Percentiles rank a stretch among this genome's conserved stretches.
These are phyloP conservation scores for Toxoplasma gondii DNA, from an alignment of 169 alveolate species.

Conservation along the genomic window DNA sequence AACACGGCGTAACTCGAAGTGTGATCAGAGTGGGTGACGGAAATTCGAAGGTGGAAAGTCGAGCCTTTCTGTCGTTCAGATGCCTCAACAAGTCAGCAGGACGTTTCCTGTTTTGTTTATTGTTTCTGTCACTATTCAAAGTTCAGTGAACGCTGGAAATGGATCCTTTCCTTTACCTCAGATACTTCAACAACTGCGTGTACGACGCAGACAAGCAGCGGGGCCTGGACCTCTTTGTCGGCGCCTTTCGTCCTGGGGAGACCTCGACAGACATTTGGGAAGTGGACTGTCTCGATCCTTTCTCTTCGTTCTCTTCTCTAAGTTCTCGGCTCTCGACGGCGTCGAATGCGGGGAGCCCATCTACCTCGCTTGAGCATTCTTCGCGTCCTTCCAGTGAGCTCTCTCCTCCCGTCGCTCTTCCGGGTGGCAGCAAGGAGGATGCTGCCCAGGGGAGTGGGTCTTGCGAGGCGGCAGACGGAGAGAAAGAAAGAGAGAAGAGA, in stretches of 20 bases:
- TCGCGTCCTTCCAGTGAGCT: background rate
- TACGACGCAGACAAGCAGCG: constrained; percentile 29
- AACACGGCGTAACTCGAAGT: too few relatives aligned
- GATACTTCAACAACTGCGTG: background rate
- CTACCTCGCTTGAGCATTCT: background rate
- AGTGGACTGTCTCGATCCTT: background rate
- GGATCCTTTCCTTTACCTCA: too few relatives aligned
- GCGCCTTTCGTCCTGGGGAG: background rate
- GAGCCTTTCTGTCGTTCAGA: too few relatives aligned
- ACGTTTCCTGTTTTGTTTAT: too few relatives aligned
- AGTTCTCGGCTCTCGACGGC: too few relatives aligned
- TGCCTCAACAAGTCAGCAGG: too few relatives aligned
- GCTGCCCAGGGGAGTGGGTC: background rate
- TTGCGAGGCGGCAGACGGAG: background rate
- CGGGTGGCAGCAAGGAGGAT: background rate
- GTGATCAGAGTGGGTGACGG: too few relatives aligned
- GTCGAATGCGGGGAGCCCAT: too few relatives aligned
- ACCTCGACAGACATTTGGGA: background rate
- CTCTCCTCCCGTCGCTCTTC: background rate
- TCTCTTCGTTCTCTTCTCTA: background rate
- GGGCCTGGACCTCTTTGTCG: constrained; percentile 6
- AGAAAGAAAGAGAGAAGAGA: background rate
- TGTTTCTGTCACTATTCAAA: too few relatives aligned
- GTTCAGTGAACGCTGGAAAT: too few relatives aligned
- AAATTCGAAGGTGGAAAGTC: too few relatives aligned